A percentile compares a stretch with the other conserved stretches of the same genome.
These are phyloP conservation scores for Penicillium lagena DNA, from an alignment of 495 filamentous ascomycete species.

Conservation along the genomic window DNA sequence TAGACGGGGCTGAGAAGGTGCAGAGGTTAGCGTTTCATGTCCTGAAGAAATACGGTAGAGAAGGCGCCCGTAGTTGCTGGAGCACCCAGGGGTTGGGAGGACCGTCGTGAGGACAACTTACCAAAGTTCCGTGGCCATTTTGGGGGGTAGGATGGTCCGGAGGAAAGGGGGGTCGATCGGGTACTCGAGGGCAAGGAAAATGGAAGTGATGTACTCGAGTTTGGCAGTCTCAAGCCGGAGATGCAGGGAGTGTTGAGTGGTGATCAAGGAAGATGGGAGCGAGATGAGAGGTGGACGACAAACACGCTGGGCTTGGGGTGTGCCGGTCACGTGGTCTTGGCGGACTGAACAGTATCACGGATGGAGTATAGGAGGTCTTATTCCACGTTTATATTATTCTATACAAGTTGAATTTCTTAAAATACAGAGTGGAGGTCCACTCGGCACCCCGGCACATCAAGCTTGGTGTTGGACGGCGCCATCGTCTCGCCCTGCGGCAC, in stretches of 20 bases:
- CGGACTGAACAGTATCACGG: background rate
- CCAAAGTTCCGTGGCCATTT: constrained; percentile 62
- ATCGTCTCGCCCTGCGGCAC: constrained; percentile 3
- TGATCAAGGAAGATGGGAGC: constrained; percentile 24
- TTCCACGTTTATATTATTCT: constrained; percentile 2
- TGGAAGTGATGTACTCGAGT: constrained; percentile 6
- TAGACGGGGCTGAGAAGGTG: constrained; percentile 76
- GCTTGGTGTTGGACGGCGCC: constrained; percentile 25
- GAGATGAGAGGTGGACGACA: constrained; percentile 12
- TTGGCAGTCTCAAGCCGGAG: constrained; percentile 17
- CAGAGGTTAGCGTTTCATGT: constrained; percentile 30
- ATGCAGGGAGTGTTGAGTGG: constrained; percentile 15
- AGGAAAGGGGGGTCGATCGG: constrained; percentile 2
- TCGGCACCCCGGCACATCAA: constrained; percentile 35
- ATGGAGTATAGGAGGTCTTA: background rate
- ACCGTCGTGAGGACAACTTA: constrained; percentile 37
- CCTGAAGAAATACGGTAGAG: background rate
- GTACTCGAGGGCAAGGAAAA: constrained; percentile 1
- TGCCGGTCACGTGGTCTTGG: constrained; percentile 33
- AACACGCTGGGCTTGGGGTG: too few relatives aligned
- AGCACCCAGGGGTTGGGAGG: constrained; percentile 27
- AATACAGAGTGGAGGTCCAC: constrained; percentile 17
- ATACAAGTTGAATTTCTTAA: background rate
- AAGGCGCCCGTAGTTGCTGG: background rate
- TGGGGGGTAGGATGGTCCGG: constrained; percentile 19